phyloP scores from a whole-genome alignment of 2,329 filamentous ascomycete genomes.

The Davidsoniella neocaledoniae region DNA sequence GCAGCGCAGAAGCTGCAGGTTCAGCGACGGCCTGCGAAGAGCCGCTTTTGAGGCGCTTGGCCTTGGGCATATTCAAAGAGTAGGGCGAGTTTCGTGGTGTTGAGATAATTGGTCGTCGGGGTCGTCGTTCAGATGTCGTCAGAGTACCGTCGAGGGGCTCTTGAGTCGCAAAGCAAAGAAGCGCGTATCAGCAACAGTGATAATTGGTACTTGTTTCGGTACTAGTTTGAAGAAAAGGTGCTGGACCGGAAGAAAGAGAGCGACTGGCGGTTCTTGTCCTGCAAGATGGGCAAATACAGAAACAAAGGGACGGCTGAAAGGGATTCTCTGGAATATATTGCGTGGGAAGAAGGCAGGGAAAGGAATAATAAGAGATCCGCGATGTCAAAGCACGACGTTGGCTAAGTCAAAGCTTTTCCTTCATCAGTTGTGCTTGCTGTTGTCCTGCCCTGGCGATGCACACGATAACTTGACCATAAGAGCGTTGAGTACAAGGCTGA shows the following conservation, averaged over 20 bases:
- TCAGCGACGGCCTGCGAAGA: conserved; percentile 4
- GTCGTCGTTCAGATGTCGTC: not conserved
- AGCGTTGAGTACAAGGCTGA: conserved; percentile 6
- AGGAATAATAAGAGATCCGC: not conserved
- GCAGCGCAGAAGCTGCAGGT: conserved; percentile 18
- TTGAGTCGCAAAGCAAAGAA: not conserved
- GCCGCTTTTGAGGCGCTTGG: conserved; percentile 41
- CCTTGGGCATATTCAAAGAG: conserved; percentile 32
- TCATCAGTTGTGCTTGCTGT: not conserved
- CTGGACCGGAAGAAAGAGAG: not conserved
- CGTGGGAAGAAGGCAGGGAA: not conserved
- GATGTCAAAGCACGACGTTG: not conserved
- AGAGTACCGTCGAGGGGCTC: not conserved
- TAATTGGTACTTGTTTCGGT: too few relatives aligned
- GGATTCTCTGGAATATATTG: not conserved
- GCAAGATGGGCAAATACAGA: not conserved
- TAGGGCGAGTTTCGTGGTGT: not conserved
- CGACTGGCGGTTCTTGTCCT: not conserved
- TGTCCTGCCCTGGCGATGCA: not conserved
- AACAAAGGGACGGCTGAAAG: too few relatives aligned
- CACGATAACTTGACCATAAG: not conserved
- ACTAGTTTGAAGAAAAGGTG: too few relatives aligned
- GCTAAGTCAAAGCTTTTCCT: not conserved
- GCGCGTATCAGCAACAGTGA: too few relatives aligned
- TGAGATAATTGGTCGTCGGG: not conserved